These are phyloP conservation scores for Vitis hybrid DNA, from an alignment of 177 flowering plant species.

Conservation along the genomic window DNA sequence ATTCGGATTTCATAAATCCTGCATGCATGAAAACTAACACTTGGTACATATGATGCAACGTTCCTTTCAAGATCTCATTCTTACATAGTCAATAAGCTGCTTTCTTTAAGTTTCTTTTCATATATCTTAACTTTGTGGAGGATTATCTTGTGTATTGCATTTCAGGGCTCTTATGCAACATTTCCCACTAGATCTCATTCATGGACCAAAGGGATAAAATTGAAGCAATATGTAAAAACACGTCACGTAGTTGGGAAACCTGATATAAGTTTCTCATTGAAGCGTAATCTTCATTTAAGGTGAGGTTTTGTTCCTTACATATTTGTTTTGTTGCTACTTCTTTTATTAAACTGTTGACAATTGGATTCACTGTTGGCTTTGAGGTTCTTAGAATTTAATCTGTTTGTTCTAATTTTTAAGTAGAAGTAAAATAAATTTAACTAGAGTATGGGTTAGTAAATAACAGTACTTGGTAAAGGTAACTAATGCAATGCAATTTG, in stretches of 20 bases:
- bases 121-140: not conserved
- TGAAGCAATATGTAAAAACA: slow-evolving; percentile 27
- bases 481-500: no score
- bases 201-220: slow-evolving; percentile 33
- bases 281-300: slow-evolving; percentile 34
- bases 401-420: no score
- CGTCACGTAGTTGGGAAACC: slow-evolving; percentile 23
- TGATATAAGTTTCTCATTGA: slow-evolving; percentile 24
- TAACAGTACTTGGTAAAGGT: no score
- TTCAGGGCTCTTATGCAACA: slow-evolving; percentile 46
- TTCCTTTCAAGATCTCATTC: not conserved
- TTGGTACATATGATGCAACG: not conserved
- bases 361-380: no score
- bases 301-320: slow-evolving; percentile 14
- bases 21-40: not conserved
- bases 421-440: no score
- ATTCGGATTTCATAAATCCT: not conserved
- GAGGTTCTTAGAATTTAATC: no score
- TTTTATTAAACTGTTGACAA: no score
- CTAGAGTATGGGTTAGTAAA: no score
- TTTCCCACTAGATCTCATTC: slow-evolving; percentile 31
- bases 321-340: not conserved
- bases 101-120: not conserved
- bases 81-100: not conserved
- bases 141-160: not conserved